Percentiles rank a stretch among this genome's conserved stretches.
Evolutionary conservation across 2,329 filamentous ascomycete species (phyloP).

Genomic region (Calonectria hongkongensis): DNA sequence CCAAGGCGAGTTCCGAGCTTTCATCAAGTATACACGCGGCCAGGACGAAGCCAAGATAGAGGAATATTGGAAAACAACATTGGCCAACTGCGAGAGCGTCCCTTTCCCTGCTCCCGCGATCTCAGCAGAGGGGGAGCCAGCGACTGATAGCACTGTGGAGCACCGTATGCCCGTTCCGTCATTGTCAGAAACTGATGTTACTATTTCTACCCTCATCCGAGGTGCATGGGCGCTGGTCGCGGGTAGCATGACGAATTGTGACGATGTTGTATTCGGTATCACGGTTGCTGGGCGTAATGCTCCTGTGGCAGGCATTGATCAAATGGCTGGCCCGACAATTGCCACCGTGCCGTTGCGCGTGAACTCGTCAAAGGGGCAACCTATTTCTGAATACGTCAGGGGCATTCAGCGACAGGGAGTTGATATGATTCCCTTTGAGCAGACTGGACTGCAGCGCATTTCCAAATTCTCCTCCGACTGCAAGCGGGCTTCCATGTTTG

Average conservation of each 20-base stretch:
- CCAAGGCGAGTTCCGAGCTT: background rate
- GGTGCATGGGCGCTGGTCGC: constrained; percentile 56
- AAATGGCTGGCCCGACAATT: constrained; percentile 44
- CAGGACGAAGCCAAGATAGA: background rate
- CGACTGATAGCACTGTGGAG: constrained; percentile 23
- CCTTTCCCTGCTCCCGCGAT: constrained; percentile 30
- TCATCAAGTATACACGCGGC: constrained; percentile 26
- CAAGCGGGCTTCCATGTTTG: constrained; percentile 25
- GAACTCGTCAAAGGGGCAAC: constrained; percentile 51
- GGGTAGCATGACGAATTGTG: constrained; percentile 40
- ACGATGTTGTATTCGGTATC: constrained; percentile 53
- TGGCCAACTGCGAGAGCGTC: constrained; percentile 22
- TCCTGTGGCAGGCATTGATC: constrained; percentile 47
- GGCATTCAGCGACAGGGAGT: constrained; percentile 40
- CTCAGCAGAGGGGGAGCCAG: constrained; percentile 17
- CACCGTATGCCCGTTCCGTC: background rate
- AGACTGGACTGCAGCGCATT: constrained; percentile 41
- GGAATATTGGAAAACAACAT: constrained; percentile 21
- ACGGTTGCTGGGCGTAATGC: constrained; percentile 52
- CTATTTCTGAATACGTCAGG: constrained; percentile 65
- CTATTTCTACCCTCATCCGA: constrained; percentile 46
- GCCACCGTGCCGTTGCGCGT: constrained; percentile 46
- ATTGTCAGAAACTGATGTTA: background rate
- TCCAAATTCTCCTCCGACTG: constrained; percentile 7
- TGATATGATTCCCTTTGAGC: constrained; percentile 38